Base-by-base conservation (phyloP, 352 stramenopile species). In the Globisporangium irregulare region DNA sequence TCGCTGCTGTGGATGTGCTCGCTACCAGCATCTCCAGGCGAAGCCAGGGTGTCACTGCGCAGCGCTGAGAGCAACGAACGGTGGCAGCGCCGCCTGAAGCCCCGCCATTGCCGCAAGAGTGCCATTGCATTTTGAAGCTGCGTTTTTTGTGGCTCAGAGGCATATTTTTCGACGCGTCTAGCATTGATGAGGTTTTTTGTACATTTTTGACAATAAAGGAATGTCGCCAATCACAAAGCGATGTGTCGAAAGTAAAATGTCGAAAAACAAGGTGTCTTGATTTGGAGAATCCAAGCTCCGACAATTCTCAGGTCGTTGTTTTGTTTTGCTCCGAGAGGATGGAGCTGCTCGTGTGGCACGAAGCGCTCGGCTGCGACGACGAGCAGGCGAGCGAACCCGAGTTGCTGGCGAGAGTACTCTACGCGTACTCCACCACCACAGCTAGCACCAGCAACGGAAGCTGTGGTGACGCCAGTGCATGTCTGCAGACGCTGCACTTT, bases 311-410 rank as follows among this genome's bases (percentile, higher is more conserved):
- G 12, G 5, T n/a, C 10, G 1, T 29, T 59, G 6, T 66, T 32
- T 32, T 32, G 27, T 32, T 32, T 43, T 46, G 22, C 10, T 36
- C 8, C 14, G 25, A 64, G 43, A 32, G 46, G 59, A 81, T 77
- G 80, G 75, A 81, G 75, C 73, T 91, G 62, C 71, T 91, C 18
- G 57, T 91, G 27, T 91, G 80, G 80, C 80, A 89, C 64, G 81
- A 86, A 43, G 75, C 72, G 67, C 75, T 91, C 18, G 83, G 83
- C 41, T 85, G 72, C 18, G 81, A 91, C 73, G 83, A 91, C 41
- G 83, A 91, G 71, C 81, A 87, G 66, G 83, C 83, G 18, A 74
- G 66, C 18, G 73, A 89, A 2, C 64, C 83, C n/a, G 83, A 91
- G 64, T 64, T 85, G 27, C 69, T 71, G 20, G 74, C 75, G 58